Evolutionary conservation across 1,139 yeast genomes (phyloP).

Genomic region (Candida smagusa): DNA sequence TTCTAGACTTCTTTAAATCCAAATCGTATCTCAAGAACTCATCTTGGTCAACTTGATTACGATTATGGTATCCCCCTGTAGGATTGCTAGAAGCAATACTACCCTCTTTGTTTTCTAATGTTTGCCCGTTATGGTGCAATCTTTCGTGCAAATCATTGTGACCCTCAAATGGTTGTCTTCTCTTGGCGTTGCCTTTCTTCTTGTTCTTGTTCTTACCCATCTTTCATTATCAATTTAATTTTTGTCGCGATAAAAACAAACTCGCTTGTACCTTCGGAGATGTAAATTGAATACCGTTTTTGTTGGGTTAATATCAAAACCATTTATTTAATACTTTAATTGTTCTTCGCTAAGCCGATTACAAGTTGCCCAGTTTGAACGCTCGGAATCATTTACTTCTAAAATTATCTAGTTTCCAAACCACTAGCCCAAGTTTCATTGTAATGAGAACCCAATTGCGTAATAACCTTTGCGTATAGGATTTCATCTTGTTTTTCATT

Average conservation of each 20-base stretch:
- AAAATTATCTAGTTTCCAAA: slow-evolving; percentile 18
- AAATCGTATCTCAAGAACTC: background rate
- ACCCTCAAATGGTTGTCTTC: background rate
- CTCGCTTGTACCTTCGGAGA: background rate
- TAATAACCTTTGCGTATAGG: slow-evolving; percentile 43
- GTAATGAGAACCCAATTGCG: slow-evolving; percentile 48
- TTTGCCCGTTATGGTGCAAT: too few species aligned
- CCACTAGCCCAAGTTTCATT: slow-evolving; percentile 79
- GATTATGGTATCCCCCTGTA: too few species aligned
- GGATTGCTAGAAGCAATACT: too few species aligned
- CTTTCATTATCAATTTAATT: background rate
- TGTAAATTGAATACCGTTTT: too few species aligned
- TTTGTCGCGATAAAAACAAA: background rate
- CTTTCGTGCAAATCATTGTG: background rate
- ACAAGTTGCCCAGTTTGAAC: too few species aligned
- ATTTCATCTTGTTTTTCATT: slow-evolving; percentile 38
- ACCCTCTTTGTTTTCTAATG: too few species aligned
- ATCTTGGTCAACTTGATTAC: background rate
- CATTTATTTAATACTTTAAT: too few species aligned
- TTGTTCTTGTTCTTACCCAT: slow-evolving; percentile 7
- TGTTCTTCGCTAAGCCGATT: too few species aligned
- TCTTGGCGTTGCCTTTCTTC: slow-evolving; percentile 5
- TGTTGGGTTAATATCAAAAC: too few species aligned
- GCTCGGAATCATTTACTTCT: slow-evolving; percentile 17
- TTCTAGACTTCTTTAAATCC: slow-evolving; percentile 46